Evolutionary conservation across 2,329 filamentous ascomycete genomes (phyloP).

Genomic region (Aspergillus luchuensis): DNA sequence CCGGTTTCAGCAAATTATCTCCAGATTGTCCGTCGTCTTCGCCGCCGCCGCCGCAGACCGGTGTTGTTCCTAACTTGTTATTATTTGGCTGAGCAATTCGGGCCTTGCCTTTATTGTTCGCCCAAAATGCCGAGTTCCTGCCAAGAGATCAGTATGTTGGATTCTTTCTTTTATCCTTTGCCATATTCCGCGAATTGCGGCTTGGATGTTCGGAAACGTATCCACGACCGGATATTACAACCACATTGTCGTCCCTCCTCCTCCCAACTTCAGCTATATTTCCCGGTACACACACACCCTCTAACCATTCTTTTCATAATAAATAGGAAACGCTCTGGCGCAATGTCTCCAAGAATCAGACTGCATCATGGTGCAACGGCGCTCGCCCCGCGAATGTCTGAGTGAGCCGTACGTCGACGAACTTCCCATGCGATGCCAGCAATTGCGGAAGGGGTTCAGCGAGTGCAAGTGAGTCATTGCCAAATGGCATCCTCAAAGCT

Average conservation of each 20-base stretch:
- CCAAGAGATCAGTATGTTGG: conserved; percentile 83
- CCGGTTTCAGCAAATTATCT: conserved; percentile 1
- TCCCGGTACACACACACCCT: background rate
- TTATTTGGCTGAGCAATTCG: conserved; percentile 1
- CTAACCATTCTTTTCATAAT: conserved; percentile 21
- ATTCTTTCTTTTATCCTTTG: background rate
- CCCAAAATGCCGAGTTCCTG: conserved; percentile 87
- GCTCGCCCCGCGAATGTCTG: conserved; percentile 85
- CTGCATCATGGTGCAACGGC: conserved; percentile 90
- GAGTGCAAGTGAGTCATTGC: conserved; percentile 70
- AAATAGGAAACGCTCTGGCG: conserved; percentile 81
- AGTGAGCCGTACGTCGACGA: conserved; percentile 77
- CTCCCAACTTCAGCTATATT: background rate
- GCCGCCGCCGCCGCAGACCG: no score
- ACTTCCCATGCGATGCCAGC: conserved; percentile 84
- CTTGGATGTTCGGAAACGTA: no score
- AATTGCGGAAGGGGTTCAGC: conserved; percentile 88
- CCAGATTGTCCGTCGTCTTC: background rate
- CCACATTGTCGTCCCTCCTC: background rate
- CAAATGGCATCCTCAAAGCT: background rate
- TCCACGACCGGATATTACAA: no score
- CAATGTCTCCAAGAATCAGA: conserved; percentile 95
- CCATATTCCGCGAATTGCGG: background rate
- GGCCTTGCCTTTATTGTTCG: background rate
- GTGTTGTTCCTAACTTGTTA: background rate